These are phyloP conservation scores for Thermochaetoides thermophila DNA, from an alignment of 495 filamentous ascomycete genomes.

Conservation along the genomic window DNA sequence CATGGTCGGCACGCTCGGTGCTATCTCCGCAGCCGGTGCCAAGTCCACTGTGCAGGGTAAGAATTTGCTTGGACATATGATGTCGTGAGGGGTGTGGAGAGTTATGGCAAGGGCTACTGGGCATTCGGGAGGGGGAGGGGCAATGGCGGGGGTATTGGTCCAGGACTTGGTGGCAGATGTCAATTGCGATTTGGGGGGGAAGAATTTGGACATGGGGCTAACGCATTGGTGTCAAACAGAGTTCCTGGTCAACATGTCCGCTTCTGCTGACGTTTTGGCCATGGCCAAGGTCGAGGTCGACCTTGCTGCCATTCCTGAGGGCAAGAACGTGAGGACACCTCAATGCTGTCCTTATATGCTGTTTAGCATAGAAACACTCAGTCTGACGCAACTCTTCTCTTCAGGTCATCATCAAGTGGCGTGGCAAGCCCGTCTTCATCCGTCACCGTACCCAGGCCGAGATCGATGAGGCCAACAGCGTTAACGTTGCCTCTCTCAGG, in stretches of 20 bases:
- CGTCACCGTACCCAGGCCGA: slow-evolving; percentile 86
- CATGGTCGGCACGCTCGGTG: slow-evolving; percentile 91
- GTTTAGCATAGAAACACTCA: background rate
- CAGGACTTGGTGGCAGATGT: too few relatives aligned
- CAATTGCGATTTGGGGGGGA: background rate
- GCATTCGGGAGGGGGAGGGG: background rate
- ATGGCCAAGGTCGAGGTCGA: slow-evolving; percentile 99
- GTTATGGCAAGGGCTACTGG: too few relatives aligned
- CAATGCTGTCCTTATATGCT: background rate
- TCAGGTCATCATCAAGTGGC: slow-evolving; percentile 99
- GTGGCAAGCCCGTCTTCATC: slow-evolving; percentile 99
- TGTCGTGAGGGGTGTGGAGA: background rate
- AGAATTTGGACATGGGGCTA: background rate
- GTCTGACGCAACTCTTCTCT: too few relatives aligned
- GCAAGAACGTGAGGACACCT: slow-evolving; percentile 77
- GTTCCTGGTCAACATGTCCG: slow-evolving; percentile 99
- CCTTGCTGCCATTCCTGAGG: slow-evolving; percentile 81
- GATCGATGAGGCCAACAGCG: slow-evolving; percentile 70
- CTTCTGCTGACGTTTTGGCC: slow-evolving; percentile 94
- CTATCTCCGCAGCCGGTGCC: slow-evolving; percentile 78
- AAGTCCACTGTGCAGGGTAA: slow-evolving; percentile 94
- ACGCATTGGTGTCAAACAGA: slow-evolving; percentile 36
- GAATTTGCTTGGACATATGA: slow-evolving; percentile 17
- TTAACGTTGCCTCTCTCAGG: slow-evolving; percentile 63
- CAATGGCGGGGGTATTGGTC: background rate